Base-by-base conservation (phyloP, 768 basidiomycete genomes). In the Gymnopilus dilepis region DNA sequence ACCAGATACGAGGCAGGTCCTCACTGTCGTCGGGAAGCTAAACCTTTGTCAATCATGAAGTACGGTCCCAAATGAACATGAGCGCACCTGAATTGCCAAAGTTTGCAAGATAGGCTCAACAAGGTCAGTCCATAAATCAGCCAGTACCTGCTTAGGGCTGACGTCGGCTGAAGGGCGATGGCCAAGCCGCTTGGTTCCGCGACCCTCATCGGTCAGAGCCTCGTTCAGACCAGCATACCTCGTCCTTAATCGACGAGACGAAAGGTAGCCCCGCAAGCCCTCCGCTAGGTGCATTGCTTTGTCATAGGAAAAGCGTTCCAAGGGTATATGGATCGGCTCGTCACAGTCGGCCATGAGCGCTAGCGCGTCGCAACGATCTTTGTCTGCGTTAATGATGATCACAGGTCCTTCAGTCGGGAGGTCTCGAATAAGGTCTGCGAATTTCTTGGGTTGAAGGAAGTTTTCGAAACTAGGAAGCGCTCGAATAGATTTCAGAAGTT, bases 1-100 rank as follows among this genome's bases (percentile, higher is more conserved):
- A 71, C 70, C 70, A 71, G 19, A 71, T 65, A 19, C 74, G 67
- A 34, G 59, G 33, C 9, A 54, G 57, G 22, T 48, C 9, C 17
- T 38, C 7, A 0, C 21, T 57, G 13, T 58, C 52, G 11, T 30
- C 28, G 28, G 47, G 28, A 34, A 17, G 19, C 22, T 51, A 42
- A 28, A 12, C 19, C 53, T 7, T 62, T 22, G 4, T 40, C 26
- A 34, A 40, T 15, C 28, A 57, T 37, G 3, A 19, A 4, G 28
- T 30, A 28, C 28, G 11, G 45, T 40, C n/a, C 31, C 8, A n/a
- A 24, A 2, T 40, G 13, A 19, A 52, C 22, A 19, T 5, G 19
- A 19, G 52, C 56, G 3, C 17, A 62, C 59, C 51, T 15, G 19
- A 6, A 60, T 24, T 12, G 22, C 57, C 3, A 64, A 41, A 8